These are phyloP conservation scores for Corynascus novoguineensis DNA, from an alignment of 495 filamentous ascomycete species.

Conservation along the genomic window DNA sequence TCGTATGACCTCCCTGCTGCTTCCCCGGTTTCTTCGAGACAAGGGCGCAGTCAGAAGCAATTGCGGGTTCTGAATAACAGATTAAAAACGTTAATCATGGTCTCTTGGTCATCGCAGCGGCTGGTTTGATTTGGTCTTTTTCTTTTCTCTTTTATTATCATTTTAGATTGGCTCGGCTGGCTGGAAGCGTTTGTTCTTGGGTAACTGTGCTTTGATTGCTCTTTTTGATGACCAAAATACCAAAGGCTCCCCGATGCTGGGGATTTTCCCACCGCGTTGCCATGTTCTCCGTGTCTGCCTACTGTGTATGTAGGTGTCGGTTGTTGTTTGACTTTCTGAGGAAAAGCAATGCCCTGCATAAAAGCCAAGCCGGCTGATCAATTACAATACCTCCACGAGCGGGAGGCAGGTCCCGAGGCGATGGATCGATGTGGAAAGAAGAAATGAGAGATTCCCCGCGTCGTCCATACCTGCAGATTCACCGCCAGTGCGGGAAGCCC, in stretches of 20 bases:
- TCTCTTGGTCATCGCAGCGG: background rate
- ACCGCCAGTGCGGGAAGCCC: conserved; percentile 8
- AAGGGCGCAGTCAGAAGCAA: background rate
- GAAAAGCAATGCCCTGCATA: background rate
- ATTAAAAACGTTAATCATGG: conserved; percentile 3
- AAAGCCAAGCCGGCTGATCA: background rate
- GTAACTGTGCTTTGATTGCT: too few species aligned
- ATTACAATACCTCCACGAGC: too few species aligned
- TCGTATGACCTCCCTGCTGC: conserved; percentile 1
- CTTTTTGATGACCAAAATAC: background rate
- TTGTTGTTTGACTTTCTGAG: too few species aligned
- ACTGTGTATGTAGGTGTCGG: background rate
- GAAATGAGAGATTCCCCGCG: background rate
- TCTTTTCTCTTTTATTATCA: too few species aligned
- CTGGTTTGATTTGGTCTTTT: background rate
- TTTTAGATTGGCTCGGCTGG: conserved; percentile 10
- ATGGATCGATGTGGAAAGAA: background rate
- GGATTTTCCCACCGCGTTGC: background rate
- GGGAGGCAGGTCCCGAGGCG: background rate
- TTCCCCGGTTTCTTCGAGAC: background rate
- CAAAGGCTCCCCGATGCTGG: background rate
- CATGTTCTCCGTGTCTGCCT: background rate
- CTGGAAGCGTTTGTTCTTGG: background rate
- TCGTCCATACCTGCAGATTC: too few species aligned
- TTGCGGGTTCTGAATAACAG: background rate